Evolutionary conservation across 768 basidiomycete genomes (phyloP), one percentile per base, ranked within the genome.

Genomic region (Hygrophorus pudorinus): DNA sequence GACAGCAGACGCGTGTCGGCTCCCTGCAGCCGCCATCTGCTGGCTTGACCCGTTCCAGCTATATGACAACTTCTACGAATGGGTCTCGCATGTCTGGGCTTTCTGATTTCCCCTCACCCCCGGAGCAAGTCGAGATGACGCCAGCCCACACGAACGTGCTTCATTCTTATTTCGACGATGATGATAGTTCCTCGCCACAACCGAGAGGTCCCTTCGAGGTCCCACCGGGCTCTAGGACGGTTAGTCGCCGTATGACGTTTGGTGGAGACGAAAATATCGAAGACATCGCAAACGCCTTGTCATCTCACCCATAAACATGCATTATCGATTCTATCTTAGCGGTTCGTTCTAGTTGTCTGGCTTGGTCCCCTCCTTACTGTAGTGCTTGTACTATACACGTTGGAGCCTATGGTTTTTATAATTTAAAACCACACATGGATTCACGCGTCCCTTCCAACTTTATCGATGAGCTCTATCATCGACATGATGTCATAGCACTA

Each of bases 21-120:
- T 55, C 59, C 38, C 57, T 70, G 11, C 63, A 60, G 28, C 59
- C 62, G 7, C 59, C 65, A 1, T 56, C 58, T 11, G 58, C 59
- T 2, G 65, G 66, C 20, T 51, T 54, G 14, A 64, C 60, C 21
- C 64, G 71, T 14, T 67, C 65, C 47, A 86, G 84, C 56, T 79
- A 72, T 56, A 63, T 78, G 67, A 86, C 83, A 27, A 70, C 68
- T 2, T 81, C 80, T 0, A 66, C 62, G 4, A 41, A 42, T 35
- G 49, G 63, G 8, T 85, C 84, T 1, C 70, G 71, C 24, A 85
- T 86, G 68, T 85, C 83, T 1, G 68, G 70, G 7, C 68, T 85
- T 11, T 84, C 81, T 3, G 84, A 85, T 53, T 86, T 86, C 56
- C 84, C 83, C 1, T 61, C 60, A 7, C 83, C 83, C 2, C 83